Evolutionary conservation across 2,329 filamentous ascomycete species (phyloP), one percentile per base, ranked within the genome.

Genomic region (Fusarium newnesense): DNA sequence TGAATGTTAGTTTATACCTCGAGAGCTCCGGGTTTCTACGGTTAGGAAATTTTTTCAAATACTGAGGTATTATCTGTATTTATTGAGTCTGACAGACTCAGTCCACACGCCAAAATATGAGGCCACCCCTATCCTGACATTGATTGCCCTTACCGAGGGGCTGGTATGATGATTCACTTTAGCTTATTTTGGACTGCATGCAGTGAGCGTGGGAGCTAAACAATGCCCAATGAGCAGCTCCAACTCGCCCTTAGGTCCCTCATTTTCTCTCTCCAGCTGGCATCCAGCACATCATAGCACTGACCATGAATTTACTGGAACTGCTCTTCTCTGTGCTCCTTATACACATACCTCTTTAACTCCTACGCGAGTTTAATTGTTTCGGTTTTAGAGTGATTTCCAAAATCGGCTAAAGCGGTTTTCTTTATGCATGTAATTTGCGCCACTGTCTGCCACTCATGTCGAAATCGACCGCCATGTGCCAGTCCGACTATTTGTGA

Each of bases 101-200:
- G 19, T 24, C 47, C 36, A 36, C 21, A 19, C 28, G 54, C n/a
- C 47, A 16, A 58, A 30, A 43, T 15, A 63, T 37, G n/a, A 12
- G 13, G 40, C 34, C 28, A 47, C 60, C 44, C 59, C 64, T 59
- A 40, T 57, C 49, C 30, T 54, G 42, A 32, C 18, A 63, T 52
- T 54, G 16, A 63, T 52, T 54, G 16, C 37, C 68, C 62, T 64
- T 73, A 70, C 70, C 70, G 61, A 71, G 44, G 30, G 53, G 56
- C 40, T 58, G 70, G 70, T 54, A 73, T 67, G 53, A 40, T 69
- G 50, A 67, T 56, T 73, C 70, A 71, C 62, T 60, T 70, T 57
- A 57, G 37, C 37, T 73, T 54, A 40, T n/a, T 40, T 30, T 70
- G 64, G 66, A 43, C 57, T 73, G 36, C 66, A 67, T 67, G 70